These are phyloP conservation scores for Aspergillus sp. DNA, from an alignment of 2,329 filamentous ascomycete genomes.

Conservation along the genomic window DNA sequence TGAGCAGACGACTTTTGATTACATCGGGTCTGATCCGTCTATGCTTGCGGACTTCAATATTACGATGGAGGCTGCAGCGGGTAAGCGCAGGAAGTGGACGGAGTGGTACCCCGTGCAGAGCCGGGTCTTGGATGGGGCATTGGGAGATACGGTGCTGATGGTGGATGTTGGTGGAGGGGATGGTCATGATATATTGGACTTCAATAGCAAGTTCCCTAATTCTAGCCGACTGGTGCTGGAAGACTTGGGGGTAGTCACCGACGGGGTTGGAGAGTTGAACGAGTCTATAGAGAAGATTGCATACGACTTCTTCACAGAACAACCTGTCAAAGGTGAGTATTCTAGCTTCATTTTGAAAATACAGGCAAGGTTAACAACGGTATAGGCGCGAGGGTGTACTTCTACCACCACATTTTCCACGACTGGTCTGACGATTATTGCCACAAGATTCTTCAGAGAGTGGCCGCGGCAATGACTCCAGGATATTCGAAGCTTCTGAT, in stretches of 20 bases:
- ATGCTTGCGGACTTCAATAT: conserved; percentile 6
- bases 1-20: neutral
- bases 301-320: conserved; percentile 8
- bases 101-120: conserved; percentile 12
- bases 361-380: neutral
- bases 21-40: neutral
- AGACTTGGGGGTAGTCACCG: conserved; percentile 1
- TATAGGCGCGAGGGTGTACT: conserved; percentile 11
- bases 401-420: conserved; percentile 32
- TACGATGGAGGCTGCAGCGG: conserved; percentile 4
- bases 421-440: conserved; percentile 27
- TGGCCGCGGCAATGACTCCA: conserved; percentile 2
- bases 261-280: neutral
- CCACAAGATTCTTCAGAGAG: neutral
- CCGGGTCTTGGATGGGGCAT: neutral
- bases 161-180: conserved; percentile 10
- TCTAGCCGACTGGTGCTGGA: conserved; percentile 2
- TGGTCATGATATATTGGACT: conserved; percentile 7
- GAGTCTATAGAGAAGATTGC: neutral
- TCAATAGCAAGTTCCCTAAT: neutral
- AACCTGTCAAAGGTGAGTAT: conserved; percentile 4
- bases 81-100: neutral
- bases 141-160: neutral
- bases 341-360: no score
- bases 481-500: conserved; percentile 9